These are phyloP conservation scores for Austropuccinia psidii DNA, from an alignment of 1,284 basidiomycete genomes.

Conservation along the genomic window DNA sequence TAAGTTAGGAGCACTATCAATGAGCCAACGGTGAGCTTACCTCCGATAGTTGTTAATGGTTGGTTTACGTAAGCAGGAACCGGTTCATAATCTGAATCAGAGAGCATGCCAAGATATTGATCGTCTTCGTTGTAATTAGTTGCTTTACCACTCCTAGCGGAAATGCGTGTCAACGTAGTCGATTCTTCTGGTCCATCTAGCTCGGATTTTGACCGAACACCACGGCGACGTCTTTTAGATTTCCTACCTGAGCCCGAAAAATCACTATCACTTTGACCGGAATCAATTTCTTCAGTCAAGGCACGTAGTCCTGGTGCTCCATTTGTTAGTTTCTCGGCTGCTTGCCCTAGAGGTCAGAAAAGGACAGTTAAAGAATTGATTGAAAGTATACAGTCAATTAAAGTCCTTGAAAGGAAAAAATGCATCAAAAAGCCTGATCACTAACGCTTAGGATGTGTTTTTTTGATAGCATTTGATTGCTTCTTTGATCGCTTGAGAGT, in stretches of 20 bases:
- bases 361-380: neutral
- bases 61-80: constrained; percentile 42
- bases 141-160: constrained; percentile 41
- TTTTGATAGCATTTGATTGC: constrained; percentile 12
- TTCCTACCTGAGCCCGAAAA: constrained; percentile 5
- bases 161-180: constrained; percentile 43
- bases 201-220: neutral
- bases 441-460: neutral
- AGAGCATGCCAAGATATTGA: constrained; percentile 42
- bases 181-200: constrained; percentile 13
- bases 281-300: constrained; percentile 41
- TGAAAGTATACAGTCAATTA: neutral
- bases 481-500: constrained; percentile 32
- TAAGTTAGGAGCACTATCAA: neutral
- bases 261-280: constrained; percentile 28
- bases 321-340: neutral
- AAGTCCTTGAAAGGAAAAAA: neutral
- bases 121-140: constrained; percentile 48
- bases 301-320: constrained; percentile 36
- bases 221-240: constrained; percentile 21
- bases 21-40: neutral
- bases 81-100: constrained; percentile 46
- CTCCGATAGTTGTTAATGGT: constrained; percentile 20
- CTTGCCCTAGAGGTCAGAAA: neutral
- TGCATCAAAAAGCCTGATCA: neutral